Percentiles rank a stretch among this genome's conserved stretches.
These are phyloP conservation scores for Arctium minus DNA, from an alignment of 129 eudicot species.

Conservation along the genomic window DNA sequence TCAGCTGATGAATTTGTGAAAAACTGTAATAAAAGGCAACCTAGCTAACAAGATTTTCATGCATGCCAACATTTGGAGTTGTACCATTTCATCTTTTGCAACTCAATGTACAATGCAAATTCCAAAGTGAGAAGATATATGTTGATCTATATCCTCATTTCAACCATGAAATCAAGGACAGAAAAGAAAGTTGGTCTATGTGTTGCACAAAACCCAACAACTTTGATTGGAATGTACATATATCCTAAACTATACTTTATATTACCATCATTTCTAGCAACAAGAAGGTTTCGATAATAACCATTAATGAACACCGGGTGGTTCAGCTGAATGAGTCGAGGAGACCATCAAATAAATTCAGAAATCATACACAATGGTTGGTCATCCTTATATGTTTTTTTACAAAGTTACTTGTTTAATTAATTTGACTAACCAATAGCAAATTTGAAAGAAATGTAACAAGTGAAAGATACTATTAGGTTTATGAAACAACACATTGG, in stretches of 20 bases:
- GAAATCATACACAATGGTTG: too few relatives aligned
- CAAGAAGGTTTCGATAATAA: too few relatives aligned
- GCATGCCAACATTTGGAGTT: background rate
- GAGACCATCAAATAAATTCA: background rate
- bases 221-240: background rate
- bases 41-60: background rate
- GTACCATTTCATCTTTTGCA: background rate
- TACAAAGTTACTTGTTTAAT: background rate
- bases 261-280: background rate
- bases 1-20: slow-evolving; percentile 18
- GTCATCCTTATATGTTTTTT: background rate
- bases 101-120: background rate
- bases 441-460: background rate
- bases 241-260: background rate
- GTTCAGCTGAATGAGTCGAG: background rate
- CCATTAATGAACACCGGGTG: background rate
- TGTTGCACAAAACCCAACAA: background rate
- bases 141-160: background rate
- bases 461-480: background rate
- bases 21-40: background rate
- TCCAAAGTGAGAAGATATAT: too few relatives aligned
- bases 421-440: background rate
- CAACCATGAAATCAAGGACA: background rate
- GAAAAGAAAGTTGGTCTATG: background rate
- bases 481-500: too few relatives aligned